Percentiles rank a stretch among this genome's conserved stretches.
These are phyloP conservation scores for Clonostachys byssicola DNA, from an alignment of 2,329 filamentous ascomycete species.

Conservation along the genomic window DNA sequence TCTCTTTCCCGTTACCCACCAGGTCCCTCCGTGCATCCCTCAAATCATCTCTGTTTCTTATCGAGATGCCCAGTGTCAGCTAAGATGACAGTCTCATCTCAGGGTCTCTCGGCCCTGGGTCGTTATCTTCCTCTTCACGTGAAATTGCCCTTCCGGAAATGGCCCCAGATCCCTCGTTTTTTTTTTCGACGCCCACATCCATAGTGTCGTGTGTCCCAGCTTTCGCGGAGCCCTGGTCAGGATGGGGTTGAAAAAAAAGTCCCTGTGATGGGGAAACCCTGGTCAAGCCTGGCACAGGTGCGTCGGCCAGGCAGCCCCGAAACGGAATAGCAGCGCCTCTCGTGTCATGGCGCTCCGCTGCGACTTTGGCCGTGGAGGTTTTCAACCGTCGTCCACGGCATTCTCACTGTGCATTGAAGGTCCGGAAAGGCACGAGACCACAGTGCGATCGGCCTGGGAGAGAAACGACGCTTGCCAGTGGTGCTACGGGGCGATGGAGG, in stretches of 20 bases:
- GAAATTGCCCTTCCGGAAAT: neutral
- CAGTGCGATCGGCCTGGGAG: neutral
- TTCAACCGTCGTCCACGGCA: too few species aligned
- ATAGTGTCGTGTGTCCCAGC: too few species aligned
- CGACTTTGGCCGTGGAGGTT: too few species aligned
- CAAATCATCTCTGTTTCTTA: neutral
- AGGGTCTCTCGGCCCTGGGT: too few species aligned
- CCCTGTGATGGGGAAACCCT: neutral
- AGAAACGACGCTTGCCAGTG: neutral
- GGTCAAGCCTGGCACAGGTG: neutral
- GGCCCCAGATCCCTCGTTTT: neutral
- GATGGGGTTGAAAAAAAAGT: conserved; percentile 2
- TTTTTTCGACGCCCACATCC: neutral
- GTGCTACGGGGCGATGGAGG: neutral
- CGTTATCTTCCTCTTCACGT: too few species aligned
- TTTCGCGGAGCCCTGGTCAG: too few species aligned
- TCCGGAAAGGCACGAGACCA: too few species aligned
- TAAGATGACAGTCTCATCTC: too few species aligned
- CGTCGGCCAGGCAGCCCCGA: neutral
- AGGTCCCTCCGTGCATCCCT: neutral
- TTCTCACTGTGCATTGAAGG: too few species aligned
- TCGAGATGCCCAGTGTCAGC: too few species aligned
- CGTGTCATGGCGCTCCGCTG: neutral
- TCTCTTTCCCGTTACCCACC: neutral
- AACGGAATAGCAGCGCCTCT: neutral